Evolutionary conservation across 1,284 basidiomycete species (phyloP), one percentile per base, ranked within the genome.

Genomic region (Wallemia ichthyophaga): DNA sequence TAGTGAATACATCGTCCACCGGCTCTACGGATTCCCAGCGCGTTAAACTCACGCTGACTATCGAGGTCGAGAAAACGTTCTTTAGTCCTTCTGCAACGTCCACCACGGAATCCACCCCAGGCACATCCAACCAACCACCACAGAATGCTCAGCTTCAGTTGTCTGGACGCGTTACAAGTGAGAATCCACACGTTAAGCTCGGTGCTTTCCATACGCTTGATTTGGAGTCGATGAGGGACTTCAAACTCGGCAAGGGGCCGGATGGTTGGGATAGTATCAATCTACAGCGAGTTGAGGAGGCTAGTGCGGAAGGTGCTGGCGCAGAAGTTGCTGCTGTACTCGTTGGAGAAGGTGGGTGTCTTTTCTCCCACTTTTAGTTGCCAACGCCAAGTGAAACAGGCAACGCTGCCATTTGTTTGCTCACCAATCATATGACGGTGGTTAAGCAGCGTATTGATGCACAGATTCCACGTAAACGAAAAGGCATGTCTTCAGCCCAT

Each of bases 281-380:
- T 3, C 69, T 85, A 24, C 77, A 81, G 58, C 75, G 91, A 25
- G 78, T 98, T 0, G 75, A 82, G 59, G 94, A 98, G 64, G 79
- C 87, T 31, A 87, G 85, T 60, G 75, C 85, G 57, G 87, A 86
- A n/a, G 89, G 88, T 23, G 75, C 83, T 65, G 87, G 91, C 0
- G 94, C 94, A 1, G 92, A 99, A 69, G 85, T 99, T 1, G 94
- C 85, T 9, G 94, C 94, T 0, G 78, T 99, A 19, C 86, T 99
- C 1, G 87, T 87, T 61, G 92, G 94, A 32, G 94, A 98, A 74
- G 81, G 78, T 76, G 61, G 62, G 68, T 62, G 1, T 2, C 53
- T 2, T 25, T 23, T 58, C 23, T 25, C 26, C 15, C n/a, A 21
- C 13, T 55, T 37, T 27, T 19, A 25, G 27, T 61, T 48, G 60